These are phyloP conservation scores for Xerophyta viscosa DNA, from an alignment of 106 monocot species.

Conservation along the genomic window DNA sequence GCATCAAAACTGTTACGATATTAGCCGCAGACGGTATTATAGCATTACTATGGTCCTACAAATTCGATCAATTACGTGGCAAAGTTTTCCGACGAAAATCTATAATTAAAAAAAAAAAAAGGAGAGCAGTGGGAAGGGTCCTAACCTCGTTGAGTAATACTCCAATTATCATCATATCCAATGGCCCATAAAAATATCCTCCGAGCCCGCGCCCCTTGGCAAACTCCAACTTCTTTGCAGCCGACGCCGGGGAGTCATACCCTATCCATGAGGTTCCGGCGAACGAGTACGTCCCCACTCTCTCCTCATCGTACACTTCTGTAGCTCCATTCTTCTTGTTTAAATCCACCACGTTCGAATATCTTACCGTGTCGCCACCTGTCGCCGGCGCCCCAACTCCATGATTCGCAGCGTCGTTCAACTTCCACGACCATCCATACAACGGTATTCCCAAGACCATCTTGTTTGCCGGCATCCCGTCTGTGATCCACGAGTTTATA, in stretches of 20 bases:
- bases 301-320: slow-evolving; percentile 1
- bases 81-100: too few relatives aligned
- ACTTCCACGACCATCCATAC: slow-evolving; percentile 4
- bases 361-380: not conserved
- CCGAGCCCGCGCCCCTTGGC: not conserved
- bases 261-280: slow-evolving; percentile 3
- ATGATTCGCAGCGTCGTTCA: slow-evolving; percentile 3
- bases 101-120: too few relatives aligned
- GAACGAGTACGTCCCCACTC: not conserved
- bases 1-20: too few relatives aligned
- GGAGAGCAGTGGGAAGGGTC: too few relatives aligned
- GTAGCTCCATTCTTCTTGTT: not conserved
- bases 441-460: slow-evolving; percentile 5
- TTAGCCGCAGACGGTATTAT: too few relatives aligned
- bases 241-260: not conserved
- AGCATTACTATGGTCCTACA: too few relatives aligned
- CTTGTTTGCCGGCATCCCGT: slow-evolving; percentile 2
- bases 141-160: not conserved
- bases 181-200: slow-evolving; percentile 13
- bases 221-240: not conserved
- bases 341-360: not conserved
- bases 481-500: not conserved
- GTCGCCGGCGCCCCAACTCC: slow-evolving; percentile 9
- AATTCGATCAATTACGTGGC: too few relatives aligned
- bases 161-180: slow-evolving; percentile 6